Base-by-base conservation (phyloP, 768 basidiomycete genomes). In the Rhizopogon roseolus region DNA sequence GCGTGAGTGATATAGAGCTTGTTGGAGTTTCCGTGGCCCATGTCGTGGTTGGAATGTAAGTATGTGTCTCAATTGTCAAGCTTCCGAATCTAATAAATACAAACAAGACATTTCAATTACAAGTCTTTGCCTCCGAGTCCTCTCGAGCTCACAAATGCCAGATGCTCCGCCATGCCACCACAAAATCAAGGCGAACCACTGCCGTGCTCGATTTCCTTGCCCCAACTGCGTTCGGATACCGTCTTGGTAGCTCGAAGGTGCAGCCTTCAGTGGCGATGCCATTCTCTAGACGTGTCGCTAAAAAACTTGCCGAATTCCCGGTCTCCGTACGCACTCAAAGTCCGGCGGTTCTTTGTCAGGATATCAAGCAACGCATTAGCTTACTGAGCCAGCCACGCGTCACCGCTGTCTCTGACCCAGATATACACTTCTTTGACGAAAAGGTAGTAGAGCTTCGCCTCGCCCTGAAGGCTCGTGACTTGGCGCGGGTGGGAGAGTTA, bases 1-100 rank as follows among this genome's bases (percentile, higher is more conserved):
- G 88, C 85, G 65, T 93, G 90, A 3, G 91, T 94, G 65, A 94
- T 88, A 66, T 93, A 93, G 28, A 93, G 72, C 68, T 92, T 92
- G 77, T 82, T 76, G 32, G 86, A 88, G 64, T 89, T 90, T 67
- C 90, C 90, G 75, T 93, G 90, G 48, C 90, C 88, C 88, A 90
- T 90, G 32, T 48, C 17, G 19, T 29, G 17, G 44, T 45, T 32
- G 45, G 17, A 19, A 17, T 34, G 29, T 14, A 32, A 32, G 29
- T 32, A 32, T 22, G 22, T n/a, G n/a, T n/a, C n/a, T n/a, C 29
- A 32, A 32, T 10, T 32, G 29, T 32, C 45, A 34, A 48, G 13
- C 46, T 48, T 48, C 22, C 5, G 13, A 51, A 50, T 36, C 19
- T 54, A 54, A 54, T 39, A 55, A 41, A 28, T 6, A 45, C 7